phyloP scores from a whole-genome alignment of 2,329 filamentous ascomycete genomes.

The Cladosporium phlei region DNA sequence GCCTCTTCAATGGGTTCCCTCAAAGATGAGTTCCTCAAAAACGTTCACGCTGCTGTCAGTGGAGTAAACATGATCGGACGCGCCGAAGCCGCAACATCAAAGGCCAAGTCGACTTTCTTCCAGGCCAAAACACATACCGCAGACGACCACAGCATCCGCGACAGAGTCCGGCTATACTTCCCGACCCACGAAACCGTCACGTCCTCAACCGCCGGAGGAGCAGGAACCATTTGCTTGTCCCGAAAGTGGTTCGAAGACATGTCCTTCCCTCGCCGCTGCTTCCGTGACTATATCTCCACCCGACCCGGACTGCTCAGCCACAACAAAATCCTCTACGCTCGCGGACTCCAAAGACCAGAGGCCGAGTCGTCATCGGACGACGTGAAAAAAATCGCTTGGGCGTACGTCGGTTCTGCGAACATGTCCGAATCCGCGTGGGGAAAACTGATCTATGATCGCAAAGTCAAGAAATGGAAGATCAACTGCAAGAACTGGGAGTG shows the following conservation, averaged over 20 bases:
- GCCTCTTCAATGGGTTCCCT: constrained; percentile 78
- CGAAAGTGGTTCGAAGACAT: constrained; percentile 63
- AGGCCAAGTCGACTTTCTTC: constrained; percentile 16
- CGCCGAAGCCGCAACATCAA: constrained; percentile 6
- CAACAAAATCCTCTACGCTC: constrained; percentile 58
- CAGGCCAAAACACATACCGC: constrained; percentile 21
- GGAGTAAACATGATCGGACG: constrained; percentile 35
- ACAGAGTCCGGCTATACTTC: constrained; percentile 71
- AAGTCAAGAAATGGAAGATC: constrained; percentile 63
- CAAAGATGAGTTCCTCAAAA: constrained; percentile 60
- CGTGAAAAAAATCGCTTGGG: constrained; percentile 55
- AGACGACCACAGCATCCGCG: constrained; percentile 31
- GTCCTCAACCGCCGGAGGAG: constrained; percentile 41
- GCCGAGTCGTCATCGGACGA: constrained; percentile 12
- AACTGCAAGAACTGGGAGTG: constrained; percentile 94
- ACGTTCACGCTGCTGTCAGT: constrained; percentile 55
- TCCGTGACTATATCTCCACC: constrained; percentile 71
- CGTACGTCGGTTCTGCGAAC: constrained; percentile 87
- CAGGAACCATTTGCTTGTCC: constrained; percentile 78
- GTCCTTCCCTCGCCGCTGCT: constrained; percentile 65
- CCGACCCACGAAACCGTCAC: constrained; percentile 62
- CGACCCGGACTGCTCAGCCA: constrained; percentile 75
- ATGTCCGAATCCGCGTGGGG: constrained; percentile 94
- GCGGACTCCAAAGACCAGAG: constrained; percentile 27
- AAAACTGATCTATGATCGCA: constrained; percentile 66